These are phyloP conservation scores for Exidia glandulosa DNA, from an alignment of 768 basidiomycete species.

Conservation along the genomic window DNA sequence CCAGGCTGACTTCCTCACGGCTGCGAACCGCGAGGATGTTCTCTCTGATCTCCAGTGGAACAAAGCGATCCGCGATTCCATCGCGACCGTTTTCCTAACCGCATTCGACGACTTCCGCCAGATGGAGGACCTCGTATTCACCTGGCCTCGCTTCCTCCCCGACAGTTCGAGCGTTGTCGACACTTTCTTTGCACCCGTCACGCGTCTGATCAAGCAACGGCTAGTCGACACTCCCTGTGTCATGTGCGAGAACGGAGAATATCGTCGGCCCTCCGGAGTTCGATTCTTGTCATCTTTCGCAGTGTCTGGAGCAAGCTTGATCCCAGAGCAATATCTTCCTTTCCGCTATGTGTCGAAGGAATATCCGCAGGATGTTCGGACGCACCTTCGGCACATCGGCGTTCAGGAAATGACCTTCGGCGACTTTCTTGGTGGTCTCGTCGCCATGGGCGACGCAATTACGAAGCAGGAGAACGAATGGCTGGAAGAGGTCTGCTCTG, in stretches of 20 bases:
- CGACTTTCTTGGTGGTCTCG: not conserved
- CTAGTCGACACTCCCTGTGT: constrained; percentile 8
- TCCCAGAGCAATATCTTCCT: not conserved
- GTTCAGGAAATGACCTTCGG: not conserved
- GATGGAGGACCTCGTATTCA: constrained; percentile 8
- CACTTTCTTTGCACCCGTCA: constrained; percentile 10
- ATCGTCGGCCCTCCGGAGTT: constrained; percentile 7
- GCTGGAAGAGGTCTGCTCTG: not conserved
- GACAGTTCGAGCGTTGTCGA: constrained; percentile 3
- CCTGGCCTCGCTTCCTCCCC: constrained; percentile 18
- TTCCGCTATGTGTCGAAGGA: not conserved
- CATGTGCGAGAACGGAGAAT: constrained; percentile 5
- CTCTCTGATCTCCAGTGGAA: constrained; percentile 15
- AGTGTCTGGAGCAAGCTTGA: not conserved
- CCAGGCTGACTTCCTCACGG: constrained; percentile 20
- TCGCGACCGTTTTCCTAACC: constrained; percentile 11
- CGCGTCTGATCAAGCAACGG: constrained; percentile 1
- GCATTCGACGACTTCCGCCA: constrained; percentile 12
- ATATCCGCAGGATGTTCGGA: not conserved
- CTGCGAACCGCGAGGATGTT: constrained; percentile 18
- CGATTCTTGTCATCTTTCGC: not conserved
- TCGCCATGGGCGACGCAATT: not conserved
- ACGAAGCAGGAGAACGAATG: not conserved
- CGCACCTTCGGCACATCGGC: not conserved
- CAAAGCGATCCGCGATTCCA: constrained; percentile 9